These are phyloP conservation scores for Ascoidea asiatica DNA, from an alignment of 805 yeast genomes.

Conservation along the genomic window DNA sequence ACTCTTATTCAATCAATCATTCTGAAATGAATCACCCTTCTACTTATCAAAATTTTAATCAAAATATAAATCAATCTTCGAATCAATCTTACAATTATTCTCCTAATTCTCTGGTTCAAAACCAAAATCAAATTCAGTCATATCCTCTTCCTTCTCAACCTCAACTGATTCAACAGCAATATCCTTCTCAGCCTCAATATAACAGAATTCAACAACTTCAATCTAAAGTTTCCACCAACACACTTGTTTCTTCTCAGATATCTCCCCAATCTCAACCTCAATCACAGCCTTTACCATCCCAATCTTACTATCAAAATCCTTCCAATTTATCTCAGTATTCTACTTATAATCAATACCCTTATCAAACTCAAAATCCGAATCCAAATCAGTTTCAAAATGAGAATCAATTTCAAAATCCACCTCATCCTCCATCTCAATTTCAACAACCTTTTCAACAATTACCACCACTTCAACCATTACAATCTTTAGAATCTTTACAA, in stretches of 20 bases:
- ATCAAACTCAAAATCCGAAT: not conserved
- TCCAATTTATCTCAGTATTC: not conserved
- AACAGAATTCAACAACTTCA: not conserved
- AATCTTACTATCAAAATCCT: not conserved
- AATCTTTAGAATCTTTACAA: too few relatives aligned
- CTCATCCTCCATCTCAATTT: too few relatives aligned
- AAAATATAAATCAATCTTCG: too few relatives aligned
- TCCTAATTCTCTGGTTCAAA: too few relatives aligned
- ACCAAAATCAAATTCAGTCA: slow-evolving; percentile 3
- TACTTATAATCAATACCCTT: not conserved
- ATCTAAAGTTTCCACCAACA: not conserved
- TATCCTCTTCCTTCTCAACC: slow-evolving; percentile 6
- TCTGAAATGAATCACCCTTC: too few relatives aligned
- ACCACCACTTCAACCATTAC: too few relatives aligned
- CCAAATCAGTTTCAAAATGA: not conserved
- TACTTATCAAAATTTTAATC: too few relatives aligned
- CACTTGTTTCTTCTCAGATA: not conserved
- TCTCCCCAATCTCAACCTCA: not conserved
- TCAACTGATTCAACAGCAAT: slow-evolving; percentile 7
- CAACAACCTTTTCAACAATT: too few relatives aligned
- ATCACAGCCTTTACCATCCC: not conserved
- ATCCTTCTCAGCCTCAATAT: not conserved
- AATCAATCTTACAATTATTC: too few relatives aligned
- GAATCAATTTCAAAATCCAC: not conserved
- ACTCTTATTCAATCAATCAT: too few relatives aligned